phyloP scores from a whole-genome alignment of 495 filamentous ascomycete genomes.

The Hyaloscypha bicolor region DNA sequence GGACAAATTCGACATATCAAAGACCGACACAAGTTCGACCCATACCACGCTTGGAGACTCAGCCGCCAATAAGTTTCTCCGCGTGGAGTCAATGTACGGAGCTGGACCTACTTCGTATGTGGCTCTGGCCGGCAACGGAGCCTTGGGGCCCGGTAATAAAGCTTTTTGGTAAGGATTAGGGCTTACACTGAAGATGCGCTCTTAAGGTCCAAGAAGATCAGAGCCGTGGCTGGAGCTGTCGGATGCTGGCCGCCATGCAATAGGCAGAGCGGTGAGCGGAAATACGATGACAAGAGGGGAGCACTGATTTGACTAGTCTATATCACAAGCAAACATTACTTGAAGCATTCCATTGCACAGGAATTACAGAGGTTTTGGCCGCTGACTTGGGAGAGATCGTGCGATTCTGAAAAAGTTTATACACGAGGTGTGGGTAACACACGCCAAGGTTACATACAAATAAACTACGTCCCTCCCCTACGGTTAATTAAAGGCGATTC shows the following conservation, averaged over 20 bases:
- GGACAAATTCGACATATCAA: background rate
- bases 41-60: background rate
- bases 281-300: background rate
- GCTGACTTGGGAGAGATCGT: background rate
- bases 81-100: background rate
- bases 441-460: background rate
- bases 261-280: background rate
- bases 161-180: slow-evolving; percentile 2
- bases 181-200: background rate
- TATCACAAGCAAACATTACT: background rate
- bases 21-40: background rate
- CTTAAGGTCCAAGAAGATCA: background rate
- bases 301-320: background rate
- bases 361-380: background rate
- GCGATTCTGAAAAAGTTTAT: background rate
- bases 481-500: background rate
- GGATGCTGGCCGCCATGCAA: background rate
- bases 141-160: background rate
- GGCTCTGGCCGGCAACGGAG: background rate
- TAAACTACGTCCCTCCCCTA: background rate
- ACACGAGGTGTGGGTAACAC: background rate
- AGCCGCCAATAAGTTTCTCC: background rate
- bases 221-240: background rate
- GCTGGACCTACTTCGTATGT: background rate
- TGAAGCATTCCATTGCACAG: background rate